These are phyloP conservation scores for Cladophialophora bantiana DNA, from an alignment of 2,329 filamentous ascomycete genomes.

Conservation along the genomic window DNA sequence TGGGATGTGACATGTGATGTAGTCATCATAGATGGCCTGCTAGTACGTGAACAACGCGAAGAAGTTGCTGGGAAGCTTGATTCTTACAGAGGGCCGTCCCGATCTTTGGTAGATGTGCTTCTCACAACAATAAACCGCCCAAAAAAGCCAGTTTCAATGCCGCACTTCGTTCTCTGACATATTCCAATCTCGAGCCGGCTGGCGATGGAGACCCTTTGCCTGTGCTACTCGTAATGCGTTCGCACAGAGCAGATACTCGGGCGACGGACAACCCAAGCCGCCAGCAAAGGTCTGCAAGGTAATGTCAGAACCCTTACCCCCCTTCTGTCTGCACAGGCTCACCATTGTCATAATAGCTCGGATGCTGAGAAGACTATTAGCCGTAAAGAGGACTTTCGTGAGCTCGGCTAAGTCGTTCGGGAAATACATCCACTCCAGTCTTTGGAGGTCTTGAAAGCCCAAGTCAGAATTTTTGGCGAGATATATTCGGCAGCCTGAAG, in stretches of 20 bases:
- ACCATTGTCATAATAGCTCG: too few species aligned
- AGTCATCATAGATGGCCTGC: conserved; percentile 14
- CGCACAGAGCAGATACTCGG: not conserved
- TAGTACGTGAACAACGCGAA: not conserved
- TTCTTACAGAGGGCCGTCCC: not conserved
- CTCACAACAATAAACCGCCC: conserved; percentile 8
- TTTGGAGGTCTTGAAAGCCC: too few species aligned
- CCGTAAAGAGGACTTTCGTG: too few species aligned
- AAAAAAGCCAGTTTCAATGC: conserved; percentile 1
- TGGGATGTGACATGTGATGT: conserved; percentile 21
- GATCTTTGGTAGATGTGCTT: conserved; percentile 12
- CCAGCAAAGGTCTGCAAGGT: not conserved
- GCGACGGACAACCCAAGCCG: not conserved
- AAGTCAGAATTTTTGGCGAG: too few species aligned
- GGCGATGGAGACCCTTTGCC: not conserved
- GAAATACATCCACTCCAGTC: too few species aligned
- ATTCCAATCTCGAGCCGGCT: not conserved
- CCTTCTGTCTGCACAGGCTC: too few species aligned
- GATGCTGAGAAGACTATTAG: too few species aligned
- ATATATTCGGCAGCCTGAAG: too few species aligned
- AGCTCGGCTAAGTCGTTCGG: too few species aligned
- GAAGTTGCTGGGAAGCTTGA: not conserved
- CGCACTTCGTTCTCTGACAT: not conserved
- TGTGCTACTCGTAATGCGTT: conserved; percentile 3
- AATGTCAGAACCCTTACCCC: too few species aligned